Base-by-base conservation (phyloP, 2,329 filamentous ascomycete species). In the Sporothrix variecibatus region DNA sequence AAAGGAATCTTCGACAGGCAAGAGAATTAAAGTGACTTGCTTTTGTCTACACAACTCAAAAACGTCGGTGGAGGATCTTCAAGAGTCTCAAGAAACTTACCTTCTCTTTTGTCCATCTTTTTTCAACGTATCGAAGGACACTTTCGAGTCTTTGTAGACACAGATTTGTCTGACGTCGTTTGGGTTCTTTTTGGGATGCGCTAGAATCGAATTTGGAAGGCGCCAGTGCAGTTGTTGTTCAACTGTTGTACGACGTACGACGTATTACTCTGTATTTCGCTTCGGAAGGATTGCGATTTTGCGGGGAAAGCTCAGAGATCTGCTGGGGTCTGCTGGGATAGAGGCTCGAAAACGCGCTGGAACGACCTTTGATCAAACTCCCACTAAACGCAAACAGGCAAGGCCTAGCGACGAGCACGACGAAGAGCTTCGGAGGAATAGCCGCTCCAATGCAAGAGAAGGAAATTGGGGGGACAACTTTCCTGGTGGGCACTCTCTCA, bases 151-250 rank as follows among this genome's bases (percentile, higher is more conserved):
- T 43, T 43, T 11, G 12, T 12, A 15, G 6, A 17, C 26, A 58
- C 56, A 23, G 12, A 2, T 23, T 31, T 28, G 43, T 40, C 46
- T 34, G 68, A 58, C 51, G 68, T 43, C 31, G 34, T 56, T 17
- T 51, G 46, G 56, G 56, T 31, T 58, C 56, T 38, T 34, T 40
- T 46, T n/a, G 11, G 17, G 26, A 64, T 12, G 20, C 64, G 64
- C 64, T 68, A 68, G 40, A 28, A 51, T 11, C 64, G 40, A 68
- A 68, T 49, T 12, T 68, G 40, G 64, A 68, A 68, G 64, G 64
- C 28, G 64, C 43, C 38, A 67, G 40, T 15, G 20, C n/a, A 8
- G 46, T 34, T 34, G 34, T 8, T 34, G 34, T 34, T 34, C 4
- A 8, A 34, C 34, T 34, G 34, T 34, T n/a, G n/a, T n/a, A n/a